Evolutionary conservation across 2,329 filamentous ascomycete species (phyloP), one percentile per base, ranked within the genome.

Genomic region (Fusarium multiceps): DNA sequence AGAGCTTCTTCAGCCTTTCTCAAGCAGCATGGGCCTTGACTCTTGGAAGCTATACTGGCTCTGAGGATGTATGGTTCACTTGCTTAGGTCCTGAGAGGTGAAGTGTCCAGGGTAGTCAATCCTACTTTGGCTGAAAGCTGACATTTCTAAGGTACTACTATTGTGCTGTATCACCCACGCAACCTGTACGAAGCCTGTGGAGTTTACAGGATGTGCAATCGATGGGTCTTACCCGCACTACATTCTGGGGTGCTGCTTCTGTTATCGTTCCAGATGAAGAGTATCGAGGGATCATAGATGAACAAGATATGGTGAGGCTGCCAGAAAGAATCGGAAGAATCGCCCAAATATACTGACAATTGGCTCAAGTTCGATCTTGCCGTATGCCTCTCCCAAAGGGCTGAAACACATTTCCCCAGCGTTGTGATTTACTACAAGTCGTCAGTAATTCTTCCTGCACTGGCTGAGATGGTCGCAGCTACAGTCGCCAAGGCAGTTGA

Each of bases 31-130:
- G 55, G 55, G 30, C 37, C 9, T 13, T 58, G 13, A 34, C 18
- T 28, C 37, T 58, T n/a, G 18, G 55, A 23, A 53, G 47, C 14
- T 58, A 58, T 43, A 53, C 55, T 37, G 55, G 55, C 16, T 58
- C 47, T 21, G 47, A 53, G 21, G 55, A 58, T n/a, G 37, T 58
- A 6, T 53, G 27, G 40, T 53, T 58, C 18, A 53, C 27, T 8
- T 37, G 55, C 11, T 30, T 53, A 7, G 32, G 21, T 3, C 37
- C 55, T 1, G 42, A 34, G 10, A 53, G 55, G 55, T 58, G 27
- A 1, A 21, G 8, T 1, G 12, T 42, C 1, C 7, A 27, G 20
- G 34, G 21, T 53, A n/a, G 6, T 23, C 10, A 20, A 4, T 32
- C 30, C 7, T 32, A 1, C 12, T 13, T 3, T 6, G 8, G 4